Base-by-base conservation (phyloP, 495 filamentous ascomycete species). In the Aspergillus nidulans region DNA sequence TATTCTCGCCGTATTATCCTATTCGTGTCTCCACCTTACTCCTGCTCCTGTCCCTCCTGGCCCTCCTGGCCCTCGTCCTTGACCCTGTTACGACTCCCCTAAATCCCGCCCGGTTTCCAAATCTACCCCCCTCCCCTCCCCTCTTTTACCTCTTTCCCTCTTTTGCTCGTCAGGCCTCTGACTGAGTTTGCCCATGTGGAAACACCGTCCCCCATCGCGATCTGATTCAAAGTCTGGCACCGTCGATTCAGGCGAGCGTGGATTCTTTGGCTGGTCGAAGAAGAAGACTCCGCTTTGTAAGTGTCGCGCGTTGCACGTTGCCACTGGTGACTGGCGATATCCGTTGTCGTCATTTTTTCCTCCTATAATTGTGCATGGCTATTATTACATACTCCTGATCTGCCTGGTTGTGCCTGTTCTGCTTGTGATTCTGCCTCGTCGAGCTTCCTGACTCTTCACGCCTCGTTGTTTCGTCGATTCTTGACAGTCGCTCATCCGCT, bases 141-240 rank as follows among this genome's bases (percentile, higher is more conserved):
- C 34, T 58, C 49, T 47, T 59, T 56, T 58, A 26, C 41, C 41
- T 55, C 49, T 59, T 56, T 58, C 32, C 41, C 41, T 55, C 49
- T 50, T 49, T 53, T 46, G 40, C 57, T 55, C 52, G 53, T 49
- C 61, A 63, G 58, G 56, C 57, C 41, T 57, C 56, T 53, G 47
- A 58, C 49, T 49, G 42, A 45, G 21, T 45, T 24, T 23, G 58
- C 66, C 67, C 66, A 77, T 77, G 73, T 75, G 75, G 73, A 76
- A 75, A 68, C 70, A 67, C 63, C 71, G 70, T 60, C 66, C 68
- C 49, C 72, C 74, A 41, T 66, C 72, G 68, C 72, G 69, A 72
- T 72, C 69, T 59, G 72, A 77, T 61, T 65, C 69, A 61, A 65
- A 64, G 58, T 64, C 72, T 68, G 69, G 68, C 62, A 71, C 52